Conservation (phyloP, 257 asterid species). For the Datura wrightii region DNA sequence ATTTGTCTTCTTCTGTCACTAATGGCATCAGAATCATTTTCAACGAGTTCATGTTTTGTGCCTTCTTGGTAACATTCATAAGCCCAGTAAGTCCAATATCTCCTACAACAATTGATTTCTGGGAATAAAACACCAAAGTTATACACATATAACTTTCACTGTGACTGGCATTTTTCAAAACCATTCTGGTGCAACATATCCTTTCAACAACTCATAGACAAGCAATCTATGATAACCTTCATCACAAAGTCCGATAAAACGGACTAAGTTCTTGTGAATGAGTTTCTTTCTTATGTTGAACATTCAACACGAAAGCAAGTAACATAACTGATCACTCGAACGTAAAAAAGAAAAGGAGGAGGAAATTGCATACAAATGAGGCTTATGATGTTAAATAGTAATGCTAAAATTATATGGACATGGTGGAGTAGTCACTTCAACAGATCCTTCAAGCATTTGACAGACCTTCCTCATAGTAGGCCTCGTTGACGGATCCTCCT, state of each 20-base stretch:
- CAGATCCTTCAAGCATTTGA: constrained; percentile 49
- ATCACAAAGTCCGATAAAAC: constrained; percentile 53
- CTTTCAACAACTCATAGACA: constrained; percentile 54
- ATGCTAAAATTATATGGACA: constrained; percentile 26
- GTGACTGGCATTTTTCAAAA: constrained; percentile 49
- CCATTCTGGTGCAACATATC: constrained; percentile 67
- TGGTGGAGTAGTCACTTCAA: constrained; percentile 39
- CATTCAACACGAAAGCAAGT: neutral
- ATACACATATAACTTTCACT: constrained; percentile 56
- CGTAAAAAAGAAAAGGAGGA: neutral
- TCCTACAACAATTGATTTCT: too few species aligned
- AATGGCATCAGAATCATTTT: too few species aligned
- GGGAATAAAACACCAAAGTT: too few species aligned
- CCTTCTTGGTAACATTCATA: too few species aligned
- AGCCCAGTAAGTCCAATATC: too few species aligned
- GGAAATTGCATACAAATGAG: neutral
- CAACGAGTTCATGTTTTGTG: too few species aligned
- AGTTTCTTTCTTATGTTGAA: constrained; percentile 29
- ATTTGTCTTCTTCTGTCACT: too few species aligned
- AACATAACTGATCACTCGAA: neutral
- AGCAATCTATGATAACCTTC: constrained; percentile 53
- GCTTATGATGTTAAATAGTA: neutral
- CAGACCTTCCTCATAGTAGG: constrained; percentile 43
- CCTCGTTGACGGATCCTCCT: constrained; percentile 40
- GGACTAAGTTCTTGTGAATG: constrained; percentile 68